These are phyloP conservation scores for Beauveria medogensis DNA, from an alignment of 2,329 filamentous ascomycete genomes.

Conservation along the genomic window DNA sequence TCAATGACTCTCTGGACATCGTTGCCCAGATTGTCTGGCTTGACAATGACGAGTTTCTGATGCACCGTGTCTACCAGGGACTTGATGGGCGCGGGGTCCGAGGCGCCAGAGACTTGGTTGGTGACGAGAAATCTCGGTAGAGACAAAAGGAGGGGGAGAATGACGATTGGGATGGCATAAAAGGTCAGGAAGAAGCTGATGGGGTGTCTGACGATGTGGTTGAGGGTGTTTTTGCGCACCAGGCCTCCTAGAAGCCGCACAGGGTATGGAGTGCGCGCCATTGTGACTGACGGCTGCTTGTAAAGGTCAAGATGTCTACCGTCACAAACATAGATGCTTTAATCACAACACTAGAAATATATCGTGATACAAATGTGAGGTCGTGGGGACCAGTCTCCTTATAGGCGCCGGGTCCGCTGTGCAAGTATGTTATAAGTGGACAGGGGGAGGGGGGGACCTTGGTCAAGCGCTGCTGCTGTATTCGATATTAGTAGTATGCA, in stretches of 20 bases:
- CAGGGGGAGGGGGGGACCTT: neutral
- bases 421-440: neutral
- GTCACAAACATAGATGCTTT: neutral
- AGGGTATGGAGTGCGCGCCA: neutral
- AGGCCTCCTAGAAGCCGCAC: conserved; percentile 13
- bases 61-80: conserved; percentile 15
- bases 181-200: conserved; percentile 19
- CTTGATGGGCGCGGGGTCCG: conserved; percentile 16
- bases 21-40: conserved; percentile 15
- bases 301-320: neutral
- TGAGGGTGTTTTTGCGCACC: conserved; percentile 18
- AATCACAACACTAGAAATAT: neutral
- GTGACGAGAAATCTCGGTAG: conserved; percentile 18
- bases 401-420: neutral
- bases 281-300: neutral
- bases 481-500: neutral
- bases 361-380: neutral
- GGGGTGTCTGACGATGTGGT: conserved; percentile 17
- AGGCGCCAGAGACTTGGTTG: conserved; percentile 14
- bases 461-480: neutral
- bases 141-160: conserved; percentile 21
- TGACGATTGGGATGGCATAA: conserved; percentile 20
- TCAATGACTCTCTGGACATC: conserved; percentile 21
- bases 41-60: conserved; percentile 21
- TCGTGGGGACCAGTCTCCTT: neutral